A percentile compares a stretch with the other conserved stretches of the same genome.
Evolutionary conservation across 2,329 filamentous ascomycete genomes (phyloP).

Genomic region (Arthrobotrys sinensis): DNA sequence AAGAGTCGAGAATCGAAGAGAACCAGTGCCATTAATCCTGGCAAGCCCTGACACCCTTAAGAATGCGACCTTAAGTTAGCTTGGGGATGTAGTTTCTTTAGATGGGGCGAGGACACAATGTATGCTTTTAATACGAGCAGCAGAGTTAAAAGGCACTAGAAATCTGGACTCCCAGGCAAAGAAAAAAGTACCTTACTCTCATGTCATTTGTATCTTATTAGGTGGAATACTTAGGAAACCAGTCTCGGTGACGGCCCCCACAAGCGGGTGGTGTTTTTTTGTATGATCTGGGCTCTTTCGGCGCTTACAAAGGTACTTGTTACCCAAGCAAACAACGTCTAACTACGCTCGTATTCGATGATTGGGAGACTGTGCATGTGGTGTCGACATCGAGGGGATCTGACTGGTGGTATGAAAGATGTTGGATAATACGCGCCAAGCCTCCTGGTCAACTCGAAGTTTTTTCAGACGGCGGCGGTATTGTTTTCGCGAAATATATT

Average conservation of each 20-base stretch:
- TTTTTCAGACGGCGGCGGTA: no score
- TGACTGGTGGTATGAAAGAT: neutral
- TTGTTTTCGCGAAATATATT: no score
- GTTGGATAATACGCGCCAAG: conserved; percentile 5
- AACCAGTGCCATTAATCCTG: neutral
- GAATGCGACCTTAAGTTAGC: conserved; percentile 2
- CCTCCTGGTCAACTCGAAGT: neutral
- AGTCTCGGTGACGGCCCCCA: no score
- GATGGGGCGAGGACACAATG: neutral
- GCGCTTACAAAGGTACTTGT: no score
- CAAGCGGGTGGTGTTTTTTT: no score
- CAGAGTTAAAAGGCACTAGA: neutral
- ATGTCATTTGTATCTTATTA: conserved; percentile 8
- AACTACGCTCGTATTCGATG: neutral
- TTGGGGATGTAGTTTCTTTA: neutral
- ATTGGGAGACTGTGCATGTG: neutral
- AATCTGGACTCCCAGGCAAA: neutral
- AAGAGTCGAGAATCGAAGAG: neutral
- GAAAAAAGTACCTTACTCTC: conserved; percentile 30
- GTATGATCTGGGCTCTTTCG: neutral
- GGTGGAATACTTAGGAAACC: no score
- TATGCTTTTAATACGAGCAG: neutral
- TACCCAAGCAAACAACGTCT: neutral
- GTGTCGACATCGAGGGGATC: no score
- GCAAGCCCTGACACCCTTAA: conserved; percentile 10